Percentiles rank a stretch among this genome's conserved stretches.
These are phyloP conservation scores for Rhizophora mangle DNA, from an alignment of 345 rosid genomes.

Conservation along the genomic window DNA sequence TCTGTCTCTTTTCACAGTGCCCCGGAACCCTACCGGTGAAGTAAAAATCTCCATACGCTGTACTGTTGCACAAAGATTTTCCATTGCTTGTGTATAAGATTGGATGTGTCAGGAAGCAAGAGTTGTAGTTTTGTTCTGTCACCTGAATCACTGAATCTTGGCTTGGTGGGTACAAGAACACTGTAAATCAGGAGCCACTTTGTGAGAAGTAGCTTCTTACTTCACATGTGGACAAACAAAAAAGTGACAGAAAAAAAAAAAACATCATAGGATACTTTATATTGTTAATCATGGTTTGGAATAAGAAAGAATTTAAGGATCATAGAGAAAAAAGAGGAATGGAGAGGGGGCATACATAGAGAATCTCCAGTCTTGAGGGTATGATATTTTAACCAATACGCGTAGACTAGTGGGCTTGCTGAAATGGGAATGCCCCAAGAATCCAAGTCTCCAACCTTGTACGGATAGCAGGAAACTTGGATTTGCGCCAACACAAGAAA, in stretches of 20 bases:
- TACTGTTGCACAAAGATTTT: slow-evolving; percentile 82
- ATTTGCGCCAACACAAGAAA: slow-evolving; percentile 41
- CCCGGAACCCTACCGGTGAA: slow-evolving; percentile 85
- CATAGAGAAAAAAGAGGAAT: not conserved
- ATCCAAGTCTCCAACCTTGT: slow-evolving; percentile 81
- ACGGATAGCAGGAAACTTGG: slow-evolving; percentile 44
- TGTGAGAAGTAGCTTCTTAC: not conserved
- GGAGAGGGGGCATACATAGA: slow-evolving; percentile 28
- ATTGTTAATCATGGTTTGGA: too few species aligned
- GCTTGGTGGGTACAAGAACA: slow-evolving; percentile 97
- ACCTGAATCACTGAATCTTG: slow-evolving; percentile 89
- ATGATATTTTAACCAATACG: slow-evolving; percentile 67
- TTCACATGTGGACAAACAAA: not conserved
- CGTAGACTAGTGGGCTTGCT: slow-evolving; percentile 54
- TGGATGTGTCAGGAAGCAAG: slow-evolving; percentile 78
- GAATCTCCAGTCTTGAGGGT: slow-evolving; percentile 67
- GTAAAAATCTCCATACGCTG: slow-evolving; percentile 53
- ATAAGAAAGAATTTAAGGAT: not conserved
- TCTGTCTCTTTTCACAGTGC: slow-evolving; percentile 83
- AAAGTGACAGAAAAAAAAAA: not conserved
- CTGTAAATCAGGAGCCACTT: slow-evolving; percentile 27
- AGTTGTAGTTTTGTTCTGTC: slow-evolving; percentile 44
- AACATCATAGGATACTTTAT: not conserved
- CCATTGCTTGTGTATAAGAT: slow-evolving; percentile 81
- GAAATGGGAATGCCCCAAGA: slow-evolving; percentile 76